These are phyloP conservation scores for Trypanosoma theileri DNA, from an alignment of 208 protist genomes.

Conservation along the genomic window DNA sequence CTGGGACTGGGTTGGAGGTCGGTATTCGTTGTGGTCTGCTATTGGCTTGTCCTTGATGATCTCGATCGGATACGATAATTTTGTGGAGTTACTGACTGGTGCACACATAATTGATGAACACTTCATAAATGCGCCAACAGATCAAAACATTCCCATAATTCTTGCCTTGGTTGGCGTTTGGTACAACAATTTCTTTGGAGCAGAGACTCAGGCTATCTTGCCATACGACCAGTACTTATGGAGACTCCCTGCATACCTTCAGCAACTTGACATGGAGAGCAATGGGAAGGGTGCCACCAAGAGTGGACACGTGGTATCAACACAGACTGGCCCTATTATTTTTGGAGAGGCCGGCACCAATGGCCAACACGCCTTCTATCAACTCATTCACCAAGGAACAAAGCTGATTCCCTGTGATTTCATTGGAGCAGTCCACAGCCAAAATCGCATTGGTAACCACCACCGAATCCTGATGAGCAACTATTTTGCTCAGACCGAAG, in stretches of 20 bases:
- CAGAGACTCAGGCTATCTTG: slow-evolving; percentile 94
- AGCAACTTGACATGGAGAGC: slow-evolving; percentile 98
- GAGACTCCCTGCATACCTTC: slow-evolving; percentile 97
- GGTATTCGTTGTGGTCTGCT: slow-evolving; percentile 97
- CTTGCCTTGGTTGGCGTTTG: slow-evolving; percentile 95
- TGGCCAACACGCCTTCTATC: slow-evolving; percentile 96
- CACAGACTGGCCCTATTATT: slow-evolving; percentile 94
- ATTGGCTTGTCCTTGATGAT: slow-evolving; percentile 96
- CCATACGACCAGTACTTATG: slow-evolving; percentile 98
- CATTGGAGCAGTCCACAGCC: slow-evolving; percentile 88
- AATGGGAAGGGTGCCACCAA: slow-evolving; percentile 95
- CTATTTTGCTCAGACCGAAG: slow-evolving; percentile 97
- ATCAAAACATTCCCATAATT: slow-evolving; percentile 92
- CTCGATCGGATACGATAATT: slow-evolving; percentile 94
- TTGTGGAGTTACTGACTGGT: slow-evolving; percentile 93
- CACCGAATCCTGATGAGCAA: slow-evolving; percentile 96
- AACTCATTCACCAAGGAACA: slow-evolving; percentile 97
- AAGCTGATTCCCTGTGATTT: slow-evolving; percentile 97
- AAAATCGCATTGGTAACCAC: slow-evolving; percentile 94
- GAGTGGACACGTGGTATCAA: slow-evolving; percentile 45
- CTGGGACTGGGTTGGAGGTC: slow-evolving; percentile 98
- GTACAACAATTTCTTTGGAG: slow-evolving; percentile 97
- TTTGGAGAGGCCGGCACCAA: slow-evolving; percentile 96
- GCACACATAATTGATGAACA: slow-evolving; percentile 84
- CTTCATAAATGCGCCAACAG: slow-evolving; percentile 59